A percentile compares a stretch with the other conserved stretches of the same genome.
These are phyloP conservation scores for Firmiana major DNA, from an alignment of 345 rosid genomes.

Conservation along the genomic window DNA sequence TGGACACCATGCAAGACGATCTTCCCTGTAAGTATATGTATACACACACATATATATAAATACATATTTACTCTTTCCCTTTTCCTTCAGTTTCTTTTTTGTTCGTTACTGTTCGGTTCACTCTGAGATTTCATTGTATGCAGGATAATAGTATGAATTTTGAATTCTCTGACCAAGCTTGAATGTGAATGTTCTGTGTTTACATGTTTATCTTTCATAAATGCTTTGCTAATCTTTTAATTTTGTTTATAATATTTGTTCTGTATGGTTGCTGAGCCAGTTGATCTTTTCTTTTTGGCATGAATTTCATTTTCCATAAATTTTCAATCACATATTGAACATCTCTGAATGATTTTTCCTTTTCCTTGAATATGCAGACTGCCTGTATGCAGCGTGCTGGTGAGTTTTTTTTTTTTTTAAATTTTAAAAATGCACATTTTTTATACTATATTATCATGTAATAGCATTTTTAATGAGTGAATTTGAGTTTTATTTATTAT, in stretches of 20 bases:
- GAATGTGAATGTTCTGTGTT: not conserved
- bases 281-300: too few relatives aligned
- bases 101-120: not conserved
- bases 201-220: too few relatives aligned
- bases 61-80: not conserved
- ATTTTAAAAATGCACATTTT: too few relatives aligned
- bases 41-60: too few relatives aligned
- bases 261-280: not conserved
- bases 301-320: not conserved
- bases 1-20: conserved; percentile 26
- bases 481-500: not conserved
- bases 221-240: too few relatives aligned
- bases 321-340: not conserved
- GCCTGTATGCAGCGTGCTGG: not conserved
- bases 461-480: not conserved
- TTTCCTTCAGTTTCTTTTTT: not conserved
- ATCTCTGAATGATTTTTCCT: not conserved
- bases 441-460: not conserved
- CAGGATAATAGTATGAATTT: not conserved
- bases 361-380: conserved; percentile 8
- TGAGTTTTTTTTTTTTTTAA: not conserved
- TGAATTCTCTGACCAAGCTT: not conserved
- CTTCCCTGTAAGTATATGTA: conserved; percentile 24
- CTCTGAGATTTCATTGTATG: not conserved
- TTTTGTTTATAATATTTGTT: too few relatives aligned